A percentile compares a stretch with the other conserved stretches of the same genome.
Evolutionary conservation across 352 stramenopile genomes (phyloP).

Genomic region (Saprolegnia diclina): DNA sequence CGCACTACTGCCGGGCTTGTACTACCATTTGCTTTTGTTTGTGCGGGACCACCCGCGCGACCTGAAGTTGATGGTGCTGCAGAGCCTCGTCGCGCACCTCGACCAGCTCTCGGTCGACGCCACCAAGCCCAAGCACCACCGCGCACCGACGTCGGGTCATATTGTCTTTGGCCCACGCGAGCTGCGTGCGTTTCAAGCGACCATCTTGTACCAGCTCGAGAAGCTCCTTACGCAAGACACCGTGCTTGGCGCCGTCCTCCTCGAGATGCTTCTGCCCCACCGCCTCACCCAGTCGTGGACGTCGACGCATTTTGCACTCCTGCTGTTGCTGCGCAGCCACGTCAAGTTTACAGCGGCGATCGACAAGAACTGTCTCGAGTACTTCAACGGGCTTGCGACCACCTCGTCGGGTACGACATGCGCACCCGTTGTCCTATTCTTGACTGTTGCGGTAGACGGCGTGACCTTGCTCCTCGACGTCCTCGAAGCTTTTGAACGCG

Average conservation of each 20-base stretch:
- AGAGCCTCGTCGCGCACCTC: slow-evolving; percentile 7
- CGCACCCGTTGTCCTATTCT: slow-evolving; percentile 7
- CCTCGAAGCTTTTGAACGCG: neutral
- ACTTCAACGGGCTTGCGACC: slow-evolving; percentile 22
- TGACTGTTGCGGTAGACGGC: slow-evolving; percentile 31
- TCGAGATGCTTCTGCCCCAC: slow-evolving; percentile 35
- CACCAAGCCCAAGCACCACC: slow-evolving; percentile 13
- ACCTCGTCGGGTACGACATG: neutral
- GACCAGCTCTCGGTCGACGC: neutral
- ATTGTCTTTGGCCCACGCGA: neutral
- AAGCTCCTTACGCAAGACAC: slow-evolving; percentile 45
- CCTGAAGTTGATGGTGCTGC: slow-evolving; percentile 2
- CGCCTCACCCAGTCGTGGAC: slow-evolving; percentile 23
- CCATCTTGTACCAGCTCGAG: slow-evolving; percentile 52
- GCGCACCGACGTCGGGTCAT: neutral
- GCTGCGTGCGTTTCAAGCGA: slow-evolving; percentile 30
- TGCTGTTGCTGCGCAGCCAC: slow-evolving; percentile 39
- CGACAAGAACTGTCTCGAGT: slow-evolving; percentile 32
- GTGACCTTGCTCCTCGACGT: slow-evolving; percentile 2
- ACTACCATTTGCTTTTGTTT: slow-evolving; percentile 22
- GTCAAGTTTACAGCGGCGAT: slow-evolving; percentile 33
- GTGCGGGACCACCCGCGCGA: neutral
- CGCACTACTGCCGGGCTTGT: slow-evolving; percentile 11
- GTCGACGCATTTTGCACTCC: slow-evolving; percentile 40
- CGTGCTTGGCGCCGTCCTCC: slow-evolving; percentile 35